Base-by-base conservation (phyloP, 2,329 filamentous ascomycete genomes). In the Fusarium papillatum region DNA sequence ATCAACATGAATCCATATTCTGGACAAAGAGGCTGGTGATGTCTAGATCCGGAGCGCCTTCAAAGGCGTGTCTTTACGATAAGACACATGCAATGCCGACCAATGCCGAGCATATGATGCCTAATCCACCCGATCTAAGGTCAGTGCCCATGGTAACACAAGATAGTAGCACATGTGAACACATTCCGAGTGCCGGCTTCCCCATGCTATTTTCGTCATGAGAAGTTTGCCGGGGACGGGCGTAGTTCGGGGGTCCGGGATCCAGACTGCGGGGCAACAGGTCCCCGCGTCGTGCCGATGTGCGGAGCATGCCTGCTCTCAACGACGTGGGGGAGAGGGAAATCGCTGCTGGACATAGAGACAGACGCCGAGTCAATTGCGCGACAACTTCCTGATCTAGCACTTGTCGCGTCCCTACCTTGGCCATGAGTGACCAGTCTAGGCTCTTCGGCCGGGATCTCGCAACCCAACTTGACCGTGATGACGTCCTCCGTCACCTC, bases 401-500 rank as follows among this genome's bases (percentile, higher is more conserved):
- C 50, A 41, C 46, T 62, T 57, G 26, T 57, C 24, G 17, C 36
- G 36, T 36, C 26, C 48, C 31, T 46, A 26, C 46, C 66, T 66
- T 68, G 38, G 46, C 57, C 39, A 80, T 80, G 78, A 43, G 71
- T 68, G 72, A 76, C 53, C 50, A 70, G 17, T 72, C 71, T 36
- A 63, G 62, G 34, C 53, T 43, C 50, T 68, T 60, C 16, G 70
- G 72, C 11, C 69, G 67, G 31, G 77, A 75, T 38, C 68, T 71
- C 5, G 78, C 78, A 41, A 38, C 60, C 17, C 63, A 75, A 63
- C 84, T 93, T 16, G 92, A 94, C 82, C 82, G 83, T 0, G 82
- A 88, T 70, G 92, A 94, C 78, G 83, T 87, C 16, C 83, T 94
- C 38, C 83, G 83, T 14, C 83, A 85, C 53, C 88, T 93, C 66